Evolutionary conservation across 192 early-diverging fungal genomes (phyloP).

Genomic region (Lunasporangiospora selenospora): DNA sequence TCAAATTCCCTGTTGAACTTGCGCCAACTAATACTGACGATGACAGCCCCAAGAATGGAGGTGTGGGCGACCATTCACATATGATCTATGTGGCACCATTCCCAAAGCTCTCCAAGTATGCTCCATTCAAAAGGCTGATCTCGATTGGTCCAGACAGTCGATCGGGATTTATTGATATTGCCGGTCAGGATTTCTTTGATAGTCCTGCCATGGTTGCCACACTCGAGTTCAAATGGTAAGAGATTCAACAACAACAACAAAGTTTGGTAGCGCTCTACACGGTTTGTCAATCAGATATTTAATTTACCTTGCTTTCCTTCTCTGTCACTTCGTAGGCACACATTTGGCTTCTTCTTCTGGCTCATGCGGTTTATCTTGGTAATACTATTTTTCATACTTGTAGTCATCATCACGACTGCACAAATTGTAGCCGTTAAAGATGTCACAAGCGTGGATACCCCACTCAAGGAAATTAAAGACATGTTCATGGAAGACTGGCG

Average conservation of each 20-base stretch:
- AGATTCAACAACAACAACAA: no score
- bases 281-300: background rate
- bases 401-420: constrained; percentile 17
- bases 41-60: no score
- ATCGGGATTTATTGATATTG: constrained; percentile 41
- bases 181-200: constrained; percentile 43
- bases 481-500: constrained; percentile 14
- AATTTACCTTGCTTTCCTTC: background rate
- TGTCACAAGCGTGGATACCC: background rate
- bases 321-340: constrained; percentile 22
- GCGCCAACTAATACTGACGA: no score
- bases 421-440: constrained; percentile 1
- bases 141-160: background rate
- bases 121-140: constrained; percentile 22
- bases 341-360: constrained; percentile 36
- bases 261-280: no score
- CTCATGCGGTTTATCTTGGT: constrained; percentile 12
- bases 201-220: constrained; percentile 47
- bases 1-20: no score
- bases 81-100: constrained; percentile 44
- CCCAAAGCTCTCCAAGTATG: constrained; percentile 47
- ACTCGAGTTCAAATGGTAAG: constrained; percentile 40
- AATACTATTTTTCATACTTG: constrained; percentile 21
- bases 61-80: constrained; percentile 24
- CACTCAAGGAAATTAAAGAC: background rate